Base-by-base conservation (phyloP, 2,329 filamentous ascomycete genomes). In the Fusarium sp. region DNA sequence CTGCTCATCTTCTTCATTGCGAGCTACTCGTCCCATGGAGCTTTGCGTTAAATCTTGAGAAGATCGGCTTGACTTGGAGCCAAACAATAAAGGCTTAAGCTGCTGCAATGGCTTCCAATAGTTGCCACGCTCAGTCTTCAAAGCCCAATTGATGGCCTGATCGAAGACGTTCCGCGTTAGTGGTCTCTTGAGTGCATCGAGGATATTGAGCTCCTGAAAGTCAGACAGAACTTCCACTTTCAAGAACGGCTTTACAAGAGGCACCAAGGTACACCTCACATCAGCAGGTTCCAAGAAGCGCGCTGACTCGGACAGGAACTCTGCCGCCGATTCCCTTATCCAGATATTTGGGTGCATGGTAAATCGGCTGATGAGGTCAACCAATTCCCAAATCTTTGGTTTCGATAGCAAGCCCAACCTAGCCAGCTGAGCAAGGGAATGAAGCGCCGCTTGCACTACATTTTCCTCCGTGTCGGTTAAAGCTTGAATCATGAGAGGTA, bases 401-500 rank as follows among this genome's bases (percentile, higher is more conserved):
- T 93, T 88, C 54, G 97, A 95, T 48, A 99, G 88, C 1, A 99
- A 84, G 1, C 96, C 97, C 21, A 99, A 85, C 56, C 92, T 90
- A 11, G 95, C 94, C 83, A 99, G 93, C 63, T 93, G 91, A 4
- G 94, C 93, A 49, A 99, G 85, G 1, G 95, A 96, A 71, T 96
- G 90, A 30, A 99, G 84, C 3, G 95, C 94, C 59, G 92, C 93
- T 76, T 98, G 94, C 14, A 99, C 91, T 3, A 99, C 96, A 76
- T 93, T 95, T 73, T 98, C 95, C 79, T 99, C 96, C 0, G 93
- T 89, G 71, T 99, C 96, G 1, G 94, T 93, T 73, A 99, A 84
- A 10, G 96, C 95, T 79, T 98, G 96, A 5, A 98, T 88, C 93
- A 99, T 98, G 16, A 99, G 84, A 1, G 97, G 96, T 27, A 99